Evolutionary conservation across 2,329 filamentous ascomycete species (phyloP).

Genomic region (Helicocarpus griseus): DNA sequence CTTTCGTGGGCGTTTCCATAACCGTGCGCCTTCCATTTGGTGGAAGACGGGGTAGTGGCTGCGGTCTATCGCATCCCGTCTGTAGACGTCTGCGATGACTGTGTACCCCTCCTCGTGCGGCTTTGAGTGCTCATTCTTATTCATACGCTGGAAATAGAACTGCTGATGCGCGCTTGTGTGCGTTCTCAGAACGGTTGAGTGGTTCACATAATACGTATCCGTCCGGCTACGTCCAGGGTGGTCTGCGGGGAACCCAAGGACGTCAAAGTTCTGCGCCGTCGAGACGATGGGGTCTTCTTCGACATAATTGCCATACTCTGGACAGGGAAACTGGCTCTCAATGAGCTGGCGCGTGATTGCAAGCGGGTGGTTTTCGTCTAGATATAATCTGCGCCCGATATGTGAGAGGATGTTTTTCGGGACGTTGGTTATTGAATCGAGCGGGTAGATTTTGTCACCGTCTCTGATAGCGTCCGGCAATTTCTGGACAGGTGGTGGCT

Average conservation of each 20-base stretch:
- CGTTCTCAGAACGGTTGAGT: conserved; percentile 72
- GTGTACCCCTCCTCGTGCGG: conserved; percentile 60
- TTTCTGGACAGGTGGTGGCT: background rate
- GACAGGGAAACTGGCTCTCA: conserved; percentile 70
- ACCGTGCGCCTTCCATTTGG: conserved; percentile 91
- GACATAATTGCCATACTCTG: conserved; percentile 68
- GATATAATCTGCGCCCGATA: conserved; percentile 70
- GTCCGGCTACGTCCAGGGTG: conserved; percentile 79
- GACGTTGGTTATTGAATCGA: conserved; percentile 79
- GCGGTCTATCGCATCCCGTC: conserved; percentile 86
- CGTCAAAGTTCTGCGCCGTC: conserved; percentile 86
- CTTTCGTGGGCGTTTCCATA: conserved; percentile 61
- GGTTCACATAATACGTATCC: conserved; percentile 94
- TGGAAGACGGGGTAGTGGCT: conserved; percentile 97
- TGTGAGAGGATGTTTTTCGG: conserved; percentile 64
- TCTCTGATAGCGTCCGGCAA: conserved; percentile 16
- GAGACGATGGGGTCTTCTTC: conserved; percentile 74
- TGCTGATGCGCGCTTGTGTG: conserved; percentile 93
- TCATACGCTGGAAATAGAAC: conserved; percentile 58
- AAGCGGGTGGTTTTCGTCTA: conserved; percentile 83
- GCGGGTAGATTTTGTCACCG: conserved; percentile 52
- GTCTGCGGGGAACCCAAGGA: conserved; percentile 79
- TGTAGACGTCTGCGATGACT: conserved; percentile 89
- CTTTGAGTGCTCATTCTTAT: conserved; percentile 23
- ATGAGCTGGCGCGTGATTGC: conserved; percentile 86